Evolutionary conservation across 83 land plant genomes (phyloP).

Genomic region (Picea abies): DNA sequence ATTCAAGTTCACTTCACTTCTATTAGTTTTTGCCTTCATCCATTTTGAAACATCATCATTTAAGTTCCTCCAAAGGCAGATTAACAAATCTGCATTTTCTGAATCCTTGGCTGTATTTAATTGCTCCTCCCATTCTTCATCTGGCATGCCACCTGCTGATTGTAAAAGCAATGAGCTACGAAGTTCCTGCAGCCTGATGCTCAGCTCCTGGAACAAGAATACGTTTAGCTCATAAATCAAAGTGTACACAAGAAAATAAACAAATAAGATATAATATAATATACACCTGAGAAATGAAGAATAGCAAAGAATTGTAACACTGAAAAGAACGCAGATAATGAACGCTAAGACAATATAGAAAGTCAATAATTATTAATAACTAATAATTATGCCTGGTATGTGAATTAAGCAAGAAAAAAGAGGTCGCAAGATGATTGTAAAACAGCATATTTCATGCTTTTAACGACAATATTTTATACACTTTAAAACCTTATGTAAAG

Average conservation of each 20-base stretch:
- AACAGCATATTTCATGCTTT: too few species aligned
- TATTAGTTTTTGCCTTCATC: conserved; percentile 20
- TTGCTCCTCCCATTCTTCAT: conserved; percentile 28
- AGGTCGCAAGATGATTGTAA: too few species aligned
- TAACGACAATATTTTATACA: too few species aligned
- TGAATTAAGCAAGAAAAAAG: too few species aligned
- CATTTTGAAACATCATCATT: conserved; percentile 27
- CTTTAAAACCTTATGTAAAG: too few species aligned
- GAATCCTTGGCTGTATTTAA: conserved; percentile 16
- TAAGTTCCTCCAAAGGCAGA: conserved; percentile 23
- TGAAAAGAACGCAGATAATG: too few species aligned
- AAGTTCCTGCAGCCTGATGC: conserved; percentile 12
- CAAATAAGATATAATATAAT: not conserved
- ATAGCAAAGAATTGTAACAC: too few species aligned
- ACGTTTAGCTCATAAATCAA: not conserved
- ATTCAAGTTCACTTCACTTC: conserved; percentile 6
- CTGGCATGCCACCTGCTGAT: conserved; percentile 30
- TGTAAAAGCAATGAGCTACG: conserved; percentile 21
- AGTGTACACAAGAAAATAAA: not conserved
- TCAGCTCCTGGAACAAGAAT: conserved; percentile 23
- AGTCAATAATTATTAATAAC: too few species aligned
- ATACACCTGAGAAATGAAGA: not conserved
- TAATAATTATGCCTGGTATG: too few species aligned
- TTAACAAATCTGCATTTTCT: conserved; percentile 20
- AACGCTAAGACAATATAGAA: too few species aligned